phyloP scores from a whole-genome alignment of 495 filamentous ascomycete species.

The Daldinia childiae region DNA sequence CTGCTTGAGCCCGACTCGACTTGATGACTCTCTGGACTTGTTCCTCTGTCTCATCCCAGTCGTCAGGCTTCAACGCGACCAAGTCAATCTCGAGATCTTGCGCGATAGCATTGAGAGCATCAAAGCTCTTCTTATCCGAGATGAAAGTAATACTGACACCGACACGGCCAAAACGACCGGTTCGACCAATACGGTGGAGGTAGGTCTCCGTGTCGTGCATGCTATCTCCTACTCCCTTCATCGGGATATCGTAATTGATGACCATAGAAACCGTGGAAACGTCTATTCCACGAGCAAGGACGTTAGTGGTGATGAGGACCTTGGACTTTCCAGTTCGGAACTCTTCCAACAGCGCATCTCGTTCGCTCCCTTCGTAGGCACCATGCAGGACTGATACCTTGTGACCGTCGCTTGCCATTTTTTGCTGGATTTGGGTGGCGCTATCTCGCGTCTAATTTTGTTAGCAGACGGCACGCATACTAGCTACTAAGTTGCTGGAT shows the following conservation, averaged over 20 bases:
- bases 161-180: slow-evolving; percentile 96
- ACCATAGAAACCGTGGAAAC: slow-evolving; percentile 97
- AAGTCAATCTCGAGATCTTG: slow-evolving; percentile 69
- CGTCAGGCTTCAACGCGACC: slow-evolving; percentile 62
- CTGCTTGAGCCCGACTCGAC: slow-evolving; percentile 73
- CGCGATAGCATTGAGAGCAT: slow-evolving; percentile 78
- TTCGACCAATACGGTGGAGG: slow-evolving; percentile 97
- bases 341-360: slow-evolving; percentile 84
- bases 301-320: slow-evolving; percentile 99
- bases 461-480: slow-evolving; percentile 38
- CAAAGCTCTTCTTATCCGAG: slow-evolving; percentile 77
- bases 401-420: slow-evolving; percentile 89
- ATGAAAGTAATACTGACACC: slow-evolving; percentile 95
- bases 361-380: slow-evolving; percentile 80
- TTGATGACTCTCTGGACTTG: slow-evolving; percentile 85
- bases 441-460: slow-evolving; percentile 74
- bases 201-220: slow-evolving; percentile 90
- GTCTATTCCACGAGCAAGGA: slow-evolving; percentile 96
- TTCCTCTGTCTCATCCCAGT: slow-evolving; percentile 89
- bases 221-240: slow-evolving; percentile 60
- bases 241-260: slow-evolving; percentile 88
- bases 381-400: slow-evolving; percentile 88
- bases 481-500: background rate
- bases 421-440: slow-evolving; percentile 80
- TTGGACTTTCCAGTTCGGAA: slow-evolving; percentile 89